phyloP scores from a whole-genome alignment of 139 green algal genomes.

The Astrephomene gubernaculifera region DNA sequence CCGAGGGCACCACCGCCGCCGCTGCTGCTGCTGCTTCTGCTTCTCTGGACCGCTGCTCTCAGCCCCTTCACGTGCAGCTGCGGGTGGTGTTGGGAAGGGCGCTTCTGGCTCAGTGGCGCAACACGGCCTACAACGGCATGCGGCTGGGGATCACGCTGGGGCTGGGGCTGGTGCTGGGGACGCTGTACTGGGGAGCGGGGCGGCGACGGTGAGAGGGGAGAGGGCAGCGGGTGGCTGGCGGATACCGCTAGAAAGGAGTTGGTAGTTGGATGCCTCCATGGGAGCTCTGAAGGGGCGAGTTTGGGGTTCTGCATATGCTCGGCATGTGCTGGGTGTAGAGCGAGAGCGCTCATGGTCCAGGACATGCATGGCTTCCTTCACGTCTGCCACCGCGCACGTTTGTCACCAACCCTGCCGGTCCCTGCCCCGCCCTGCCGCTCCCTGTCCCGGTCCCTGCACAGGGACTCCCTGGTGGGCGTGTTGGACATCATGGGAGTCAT shows the following conservation, averaged over 20 bases:
- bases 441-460: background rate
- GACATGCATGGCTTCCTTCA: background rate
- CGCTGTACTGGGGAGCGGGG: conserved; percentile 34
- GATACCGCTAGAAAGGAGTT: background rate
- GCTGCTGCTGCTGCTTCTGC: background rate
- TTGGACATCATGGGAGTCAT: conserved; percentile 74
- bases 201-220: background rate
- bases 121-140: conserved; percentile 27
- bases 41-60: background rate
- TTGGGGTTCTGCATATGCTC: background rate
- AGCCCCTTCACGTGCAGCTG: background rate
- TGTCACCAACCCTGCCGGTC: too few relatives aligned
- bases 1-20: background rate
- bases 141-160: conserved; percentile 21
- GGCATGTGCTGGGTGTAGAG: background rate
- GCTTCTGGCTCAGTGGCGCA: conserved; percentile 32
- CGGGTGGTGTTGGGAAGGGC: conserved; percentile 11
- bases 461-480: conserved; percentile 43
- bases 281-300: background rate
- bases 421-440: too few relatives aligned
- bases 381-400: background rate
- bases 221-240: background rate
- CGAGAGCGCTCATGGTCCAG: background rate
- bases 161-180: conserved; percentile 25
- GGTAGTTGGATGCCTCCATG: background rate